Evolutionary conservation across 345 rosid genomes (phyloP).

Genomic region (Salix dunnii): DNA sequence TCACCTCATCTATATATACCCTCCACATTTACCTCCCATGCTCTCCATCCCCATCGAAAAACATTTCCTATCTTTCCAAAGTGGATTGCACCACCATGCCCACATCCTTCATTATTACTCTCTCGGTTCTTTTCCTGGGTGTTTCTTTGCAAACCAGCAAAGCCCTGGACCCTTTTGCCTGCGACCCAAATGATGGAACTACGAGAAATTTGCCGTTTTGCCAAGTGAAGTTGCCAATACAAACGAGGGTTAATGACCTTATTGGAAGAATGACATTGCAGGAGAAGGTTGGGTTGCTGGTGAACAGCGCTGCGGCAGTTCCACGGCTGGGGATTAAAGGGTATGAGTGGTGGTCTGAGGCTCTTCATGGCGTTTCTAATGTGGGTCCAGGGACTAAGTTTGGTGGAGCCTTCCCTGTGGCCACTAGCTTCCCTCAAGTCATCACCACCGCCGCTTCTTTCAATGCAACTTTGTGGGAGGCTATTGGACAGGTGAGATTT

Average conservation of each 20-base stretch:
- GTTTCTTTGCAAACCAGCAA: background rate
- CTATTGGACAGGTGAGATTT: constrained; percentile 26
- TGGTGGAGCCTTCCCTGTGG: constrained; percentile 23
- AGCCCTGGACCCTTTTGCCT: constrained; percentile 17
- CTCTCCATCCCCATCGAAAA: background rate
- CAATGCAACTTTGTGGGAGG: constrained; percentile 31
- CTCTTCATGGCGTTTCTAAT: constrained; percentile 32
- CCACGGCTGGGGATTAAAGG: constrained; percentile 23
- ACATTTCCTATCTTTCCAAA: background rate
- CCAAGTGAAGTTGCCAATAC: constrained; percentile 20
- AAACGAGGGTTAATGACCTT: constrained; percentile 24
- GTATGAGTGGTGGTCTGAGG: constrained; percentile 37
- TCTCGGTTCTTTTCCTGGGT: background rate
- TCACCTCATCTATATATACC: constrained; percentile 20
- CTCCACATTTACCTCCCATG: constrained; percentile 3
- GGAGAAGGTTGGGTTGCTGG: constrained; percentile 27
- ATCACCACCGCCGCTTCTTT: constrained; percentile 32
- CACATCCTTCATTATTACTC: background rate
- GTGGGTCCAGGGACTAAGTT: constrained; percentile 34
- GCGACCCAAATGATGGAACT: constrained; percentile 15
- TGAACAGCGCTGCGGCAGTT: constrained; percentile 23
- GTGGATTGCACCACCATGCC: background rate
- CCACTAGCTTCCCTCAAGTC: constrained; percentile 35
- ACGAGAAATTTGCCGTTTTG: constrained; percentile 19
- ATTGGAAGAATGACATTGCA: constrained; percentile 23